phyloP scores from a whole-genome alignment of 2,329 filamentous ascomycete species.

The Fusarium sp. region DNA sequence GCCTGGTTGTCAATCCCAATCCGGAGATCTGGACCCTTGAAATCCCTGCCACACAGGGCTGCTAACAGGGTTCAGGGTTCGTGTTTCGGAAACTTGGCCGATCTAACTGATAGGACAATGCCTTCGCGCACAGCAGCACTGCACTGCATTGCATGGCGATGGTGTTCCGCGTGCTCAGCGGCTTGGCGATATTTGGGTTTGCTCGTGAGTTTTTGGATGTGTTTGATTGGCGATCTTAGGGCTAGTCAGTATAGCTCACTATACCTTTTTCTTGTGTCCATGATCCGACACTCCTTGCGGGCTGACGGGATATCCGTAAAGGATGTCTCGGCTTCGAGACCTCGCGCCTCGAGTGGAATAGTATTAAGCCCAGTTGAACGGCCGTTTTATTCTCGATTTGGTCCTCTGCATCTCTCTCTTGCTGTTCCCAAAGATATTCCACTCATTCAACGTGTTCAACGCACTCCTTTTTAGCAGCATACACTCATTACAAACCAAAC shows the following conservation, averaged over 20 bases:
- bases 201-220: conserved; percentile 14
- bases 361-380: conserved; percentile 20
- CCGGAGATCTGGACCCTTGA: conserved; percentile 32
- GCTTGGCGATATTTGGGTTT: conserved; percentile 29
- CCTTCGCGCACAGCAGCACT: conserved; percentile 2
- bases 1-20: conserved; percentile 34
- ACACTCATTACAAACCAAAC: conserved; percentile 1
- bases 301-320: conserved; percentile 14
- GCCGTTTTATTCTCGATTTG: not conserved
- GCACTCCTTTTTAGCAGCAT: conserved; percentile 13
- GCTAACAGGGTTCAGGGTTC: conserved; percentile 45
- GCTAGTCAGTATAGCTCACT: not conserved
- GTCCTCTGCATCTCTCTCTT: conserved; percentile 2
- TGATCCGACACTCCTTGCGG: conserved; percentile 6
- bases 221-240: not conserved
- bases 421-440: conserved; percentile 8
- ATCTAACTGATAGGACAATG: conserved; percentile 26
- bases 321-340: conserved; percentile 4
- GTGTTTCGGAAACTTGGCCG: conserved; percentile 32
- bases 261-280: not conserved
- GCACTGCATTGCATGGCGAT: conserved; percentile 3
- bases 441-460: conserved; percentile 28
- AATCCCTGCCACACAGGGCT: conserved; percentile 28
- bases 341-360: conserved; percentile 3
- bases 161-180: conserved; percentile 4